Conservation (phyloP, 1,139 yeast genomes). For the Taphrina populina region DNA sequence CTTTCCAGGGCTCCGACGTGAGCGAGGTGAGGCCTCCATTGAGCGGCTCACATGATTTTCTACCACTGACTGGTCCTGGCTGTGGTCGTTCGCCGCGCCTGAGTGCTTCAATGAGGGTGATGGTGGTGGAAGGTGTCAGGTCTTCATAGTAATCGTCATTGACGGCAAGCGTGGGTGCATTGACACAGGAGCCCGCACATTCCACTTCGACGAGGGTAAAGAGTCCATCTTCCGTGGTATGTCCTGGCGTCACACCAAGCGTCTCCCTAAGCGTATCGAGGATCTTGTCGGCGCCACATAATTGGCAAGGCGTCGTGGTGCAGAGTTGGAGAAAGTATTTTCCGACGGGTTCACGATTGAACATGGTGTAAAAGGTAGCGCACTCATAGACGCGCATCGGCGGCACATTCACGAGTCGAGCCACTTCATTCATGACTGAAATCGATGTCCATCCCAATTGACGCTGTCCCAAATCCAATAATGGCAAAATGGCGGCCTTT, state of each 20-base stretch:
- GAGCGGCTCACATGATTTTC: constrained; percentile 71
- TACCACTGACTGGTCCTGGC: constrained; percentile 69
- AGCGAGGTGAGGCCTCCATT: constrained; percentile 27
- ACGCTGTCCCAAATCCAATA: constrained; percentile 83
- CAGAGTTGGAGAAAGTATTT: constrained; percentile 81
- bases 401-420: constrained; percentile 80
- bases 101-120: constrained; percentile 61
- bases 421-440: constrained; percentile 90
- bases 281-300: constrained; percentile 76
- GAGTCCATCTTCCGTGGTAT: constrained; percentile 71
- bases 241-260: constrained; percentile 70
- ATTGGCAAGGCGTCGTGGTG: constrained; percentile 87
- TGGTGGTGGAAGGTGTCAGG: constrained; percentile 66
- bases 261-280: constrained; percentile 67
- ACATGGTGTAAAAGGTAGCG: constrained; percentile 91
- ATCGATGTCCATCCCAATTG: constrained; percentile 85
- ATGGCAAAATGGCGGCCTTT: constrained; percentile 86
- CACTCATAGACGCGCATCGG: constrained; percentile 95
- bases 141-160: constrained; percentile 85
- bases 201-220: constrained; percentile 87
- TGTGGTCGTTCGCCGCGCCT: constrained; percentile 61
- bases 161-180: constrained; percentile 84
- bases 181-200: constrained; percentile 89
- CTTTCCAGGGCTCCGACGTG: constrained; percentile 32
- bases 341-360: constrained; percentile 83